Evolutionary conservation across 1,284 basidiomycete genomes (phyloP).

Genomic region (Cryptococcus sp.): DNA sequence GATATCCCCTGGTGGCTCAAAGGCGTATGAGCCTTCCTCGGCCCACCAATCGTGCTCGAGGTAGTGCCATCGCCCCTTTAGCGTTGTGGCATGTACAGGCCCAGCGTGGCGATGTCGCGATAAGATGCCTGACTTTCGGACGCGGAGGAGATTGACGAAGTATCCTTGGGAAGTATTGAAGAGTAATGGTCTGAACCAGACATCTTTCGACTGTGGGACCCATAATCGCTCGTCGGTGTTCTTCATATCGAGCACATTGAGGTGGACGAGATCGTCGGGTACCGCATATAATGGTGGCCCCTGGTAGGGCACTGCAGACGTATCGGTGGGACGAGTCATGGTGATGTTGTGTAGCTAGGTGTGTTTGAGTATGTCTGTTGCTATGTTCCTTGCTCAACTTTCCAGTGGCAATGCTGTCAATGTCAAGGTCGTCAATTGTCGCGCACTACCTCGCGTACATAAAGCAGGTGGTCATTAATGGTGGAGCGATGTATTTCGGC

Average conservation of each 20-base stretch:
- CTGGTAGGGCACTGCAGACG: slow-evolving; percentile 22
- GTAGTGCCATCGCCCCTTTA: slow-evolving; percentile 28
- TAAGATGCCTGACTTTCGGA: slow-evolving; percentile 27
- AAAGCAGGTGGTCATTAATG: no score
- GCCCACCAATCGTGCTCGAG: slow-evolving; percentile 33
- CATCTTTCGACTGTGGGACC: slow-evolving; percentile 24
- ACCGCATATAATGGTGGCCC: slow-evolving; percentile 26
- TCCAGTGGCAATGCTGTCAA: neutral
- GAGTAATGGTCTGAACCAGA: slow-evolving; percentile 27
- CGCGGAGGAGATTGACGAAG: slow-evolving; percentile 31
- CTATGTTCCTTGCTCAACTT: neutral
- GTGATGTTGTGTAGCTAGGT: neutral
- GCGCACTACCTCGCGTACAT: neutral
- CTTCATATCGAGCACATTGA: slow-evolving; percentile 19
- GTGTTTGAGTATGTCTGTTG: no score
- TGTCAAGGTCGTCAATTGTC: neutral
- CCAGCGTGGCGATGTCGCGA: slow-evolving; percentile 29
- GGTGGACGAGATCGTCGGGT: slow-evolving; percentile 26
- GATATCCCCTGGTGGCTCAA: slow-evolving; percentile 28
- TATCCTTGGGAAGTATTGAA: slow-evolving; percentile 28
- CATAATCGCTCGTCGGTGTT: slow-evolving; percentile 28
- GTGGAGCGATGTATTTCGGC: neutral
- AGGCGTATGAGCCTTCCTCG: slow-evolving; percentile 26
- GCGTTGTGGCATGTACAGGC: slow-evolving; percentile 26
- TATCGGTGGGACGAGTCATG: slow-evolving; percentile 24